Percentiles rank a stretch among this genome's conserved stretches.
These are phyloP conservation scores for Clathrus columnatus DNA, from an alignment of 768 basidiomycete species.

Conservation along the genomic window DNA sequence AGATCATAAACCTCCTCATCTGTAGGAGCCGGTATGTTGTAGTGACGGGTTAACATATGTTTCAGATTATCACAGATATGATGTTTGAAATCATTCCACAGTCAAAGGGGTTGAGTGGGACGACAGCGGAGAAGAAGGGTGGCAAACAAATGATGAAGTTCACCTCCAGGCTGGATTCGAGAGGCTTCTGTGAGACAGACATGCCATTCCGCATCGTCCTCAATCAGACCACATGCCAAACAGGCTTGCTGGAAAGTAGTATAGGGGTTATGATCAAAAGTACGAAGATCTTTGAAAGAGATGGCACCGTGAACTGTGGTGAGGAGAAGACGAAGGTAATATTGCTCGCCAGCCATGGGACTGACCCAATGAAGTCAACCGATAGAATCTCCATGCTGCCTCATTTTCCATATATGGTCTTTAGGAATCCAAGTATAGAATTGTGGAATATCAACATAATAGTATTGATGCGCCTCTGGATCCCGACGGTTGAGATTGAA, in stretches of 20 bases:
- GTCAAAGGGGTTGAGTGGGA: too few species aligned
- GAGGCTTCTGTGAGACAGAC: conserved; percentile 33
- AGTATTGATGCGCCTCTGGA: conserved; percentile 16
- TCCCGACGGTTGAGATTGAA: conserved; percentile 20
- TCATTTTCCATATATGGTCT: conserved; percentile 22
- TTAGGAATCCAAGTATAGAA: conserved; percentile 20
- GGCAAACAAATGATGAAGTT: too few species aligned
- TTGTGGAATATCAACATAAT: conserved; percentile 33
- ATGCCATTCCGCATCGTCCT: conserved; percentile 34
- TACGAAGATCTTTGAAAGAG: conserved; percentile 17
- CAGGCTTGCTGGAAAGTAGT: conserved; percentile 35
- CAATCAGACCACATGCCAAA: conserved; percentile 31
- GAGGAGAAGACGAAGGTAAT: conserved; percentile 33
- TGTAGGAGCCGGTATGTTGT: too few species aligned
- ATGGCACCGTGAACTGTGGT: conserved; percentile 30
- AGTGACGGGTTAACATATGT: too few species aligned
- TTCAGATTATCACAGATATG: conserved; percentile 26
- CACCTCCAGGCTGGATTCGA: conserved; percentile 29
- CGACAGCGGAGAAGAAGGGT: too few species aligned
- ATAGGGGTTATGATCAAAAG: conserved; percentile 13
- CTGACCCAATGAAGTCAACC: conserved; percentile 32
- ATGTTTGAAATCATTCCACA: too few species aligned
- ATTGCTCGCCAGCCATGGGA: conserved; percentile 23
- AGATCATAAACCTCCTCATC: too few species aligned
- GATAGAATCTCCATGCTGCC: conserved; percentile 25